These are phyloP conservation scores for Baorangia bicolor DNA, from an alignment of 768 basidiomycete genomes.

Conservation along the genomic window DNA sequence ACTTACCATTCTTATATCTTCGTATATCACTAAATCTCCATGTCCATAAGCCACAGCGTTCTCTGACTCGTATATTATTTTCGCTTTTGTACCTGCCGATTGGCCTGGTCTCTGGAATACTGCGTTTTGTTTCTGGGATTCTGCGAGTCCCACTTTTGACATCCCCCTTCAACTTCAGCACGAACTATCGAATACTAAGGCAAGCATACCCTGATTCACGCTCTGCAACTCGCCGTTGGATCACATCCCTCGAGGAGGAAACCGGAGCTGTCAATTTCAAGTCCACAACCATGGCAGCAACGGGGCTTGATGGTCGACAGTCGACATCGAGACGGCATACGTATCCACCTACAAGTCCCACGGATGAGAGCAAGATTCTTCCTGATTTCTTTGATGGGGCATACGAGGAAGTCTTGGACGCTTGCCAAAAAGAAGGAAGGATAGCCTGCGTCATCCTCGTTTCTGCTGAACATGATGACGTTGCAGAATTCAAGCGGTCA, in stretches of 20 bases:
- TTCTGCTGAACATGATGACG: conserved; percentile 89
- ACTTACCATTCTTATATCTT: neutral
- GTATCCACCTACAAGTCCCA: conserved; percentile 27
- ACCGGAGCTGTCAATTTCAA: conserved; percentile 71
- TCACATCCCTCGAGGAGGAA: conserved; percentile 80
- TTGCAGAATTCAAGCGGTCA: conserved; percentile 81
- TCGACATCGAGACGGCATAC: conserved; percentile 40
- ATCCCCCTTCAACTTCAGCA: conserved; percentile 45
- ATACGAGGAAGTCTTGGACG: conserved; percentile 77
- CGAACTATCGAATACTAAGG: conserved; percentile 41
- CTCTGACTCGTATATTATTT: conserved; percentile 10
- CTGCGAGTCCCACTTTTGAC: conserved; percentile 69
- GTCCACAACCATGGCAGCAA: conserved; percentile 34
- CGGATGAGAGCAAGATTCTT: conserved; percentile 48
- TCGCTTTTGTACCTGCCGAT: conserved; percentile 58
- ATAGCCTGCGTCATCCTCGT: conserved; percentile 82
- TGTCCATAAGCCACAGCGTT: neutral
- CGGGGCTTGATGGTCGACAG: conserved; percentile 43
- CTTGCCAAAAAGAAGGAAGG: conserved; percentile 67
- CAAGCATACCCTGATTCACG: conserved; percentile 39
- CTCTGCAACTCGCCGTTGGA: conserved; percentile 72
- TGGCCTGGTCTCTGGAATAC: conserved; percentile 41
- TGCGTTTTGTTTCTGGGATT: conserved; percentile 64
- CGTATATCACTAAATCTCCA: neutral
- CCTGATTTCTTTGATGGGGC: conserved; percentile 80